Base-by-base conservation (phyloP, 2,329 filamentous ascomycete species). In the Hypoxylon sp. region DNA sequence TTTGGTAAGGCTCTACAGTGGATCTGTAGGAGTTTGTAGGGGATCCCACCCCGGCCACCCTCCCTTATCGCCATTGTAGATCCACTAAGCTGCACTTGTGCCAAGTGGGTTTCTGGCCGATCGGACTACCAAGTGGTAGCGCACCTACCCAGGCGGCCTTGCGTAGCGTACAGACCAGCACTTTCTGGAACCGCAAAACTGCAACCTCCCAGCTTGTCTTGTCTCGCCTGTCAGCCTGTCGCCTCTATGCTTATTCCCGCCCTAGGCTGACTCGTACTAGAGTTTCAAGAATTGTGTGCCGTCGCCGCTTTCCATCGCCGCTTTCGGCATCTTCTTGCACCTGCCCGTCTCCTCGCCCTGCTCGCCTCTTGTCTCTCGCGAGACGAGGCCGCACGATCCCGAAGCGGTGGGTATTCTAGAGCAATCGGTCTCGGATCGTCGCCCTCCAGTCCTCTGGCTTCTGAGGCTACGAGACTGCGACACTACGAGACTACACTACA, bases 221-320 rank as follows among this genome's bases (percentile, higher is more conserved):
- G 29, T 31, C 29, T 31, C n/a, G n/a, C n/a, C n/a, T n/a, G n/a
- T n/a, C n/a, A n/a, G n/a, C n/a, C n/a, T n/a, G n/a, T n/a, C n/a
- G n/a, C n/a, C n/a, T n/a, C n/a, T n/a, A n/a, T n/a, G n/a, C n/a
- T n/a, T n/a, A 4, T 31, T 33, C 6, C 31, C 18, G 18, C 31
- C 58, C 48, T 24, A 62, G 41, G 41, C 61, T 63, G 55, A 58
- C 61, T 63, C 58, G 55, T n/a, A n/a, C n/a, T n/a, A n/a, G n/a
- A n/a, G n/a, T 43, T 45, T 58, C 26, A 18, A 45, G 40, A n/a
- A 47, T 48, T 49, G 48, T 35, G 43, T 53, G 54, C 45, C 48
- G 55, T 35, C 17, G n/a, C n/a, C n/a, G n/a, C n/a, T n/a, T n/a
- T n/a, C n/a, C n/a, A n/a, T n/a, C 55, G 55, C 61, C 55, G 61